Evolutionary conservation across 805 yeast genomes (phyloP).

Genomic region (Candida broadrunensis): DNA sequence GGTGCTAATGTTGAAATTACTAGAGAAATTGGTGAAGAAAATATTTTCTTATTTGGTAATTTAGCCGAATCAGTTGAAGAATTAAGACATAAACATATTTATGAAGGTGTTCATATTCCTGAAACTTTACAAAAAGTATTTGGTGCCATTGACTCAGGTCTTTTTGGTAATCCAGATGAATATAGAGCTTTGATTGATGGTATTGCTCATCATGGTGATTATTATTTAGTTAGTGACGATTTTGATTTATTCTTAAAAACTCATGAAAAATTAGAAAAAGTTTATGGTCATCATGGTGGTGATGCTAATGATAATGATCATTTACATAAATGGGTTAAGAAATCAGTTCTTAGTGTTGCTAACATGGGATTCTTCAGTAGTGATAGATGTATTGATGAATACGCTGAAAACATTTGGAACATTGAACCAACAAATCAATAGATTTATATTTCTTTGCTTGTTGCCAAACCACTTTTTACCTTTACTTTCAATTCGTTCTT

Average conservation of each 20-base stretch:
- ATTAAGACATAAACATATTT: constrained; percentile 70
- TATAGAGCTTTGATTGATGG: constrained; percentile 68
- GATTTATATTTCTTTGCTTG: too few species aligned
- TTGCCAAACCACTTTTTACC: too few species aligned
- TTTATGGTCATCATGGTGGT: constrained; percentile 49
- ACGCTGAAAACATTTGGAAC: constrained; percentile 91
- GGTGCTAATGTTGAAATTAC: constrained; percentile 97
- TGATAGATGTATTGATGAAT: constrained; percentile 88
- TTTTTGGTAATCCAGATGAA: constrained; percentile 69
- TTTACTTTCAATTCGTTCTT: too few species aligned
- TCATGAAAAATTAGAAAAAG: constrained; percentile 71
- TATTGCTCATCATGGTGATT: constrained; percentile 72
- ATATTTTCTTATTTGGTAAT: constrained; percentile 88
- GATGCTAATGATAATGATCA: constrained; percentile 47
- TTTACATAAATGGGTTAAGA: constrained; percentile 68
- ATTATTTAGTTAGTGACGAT: constrained; percentile 85
- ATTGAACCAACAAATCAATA: constrained; percentile 61
- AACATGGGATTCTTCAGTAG: constrained; percentile 91
- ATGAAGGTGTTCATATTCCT: constrained; percentile 58
- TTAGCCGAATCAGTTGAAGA: constrained; percentile 88
- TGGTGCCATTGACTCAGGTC: constrained; percentile 60
- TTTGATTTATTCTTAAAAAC: constrained; percentile 84
- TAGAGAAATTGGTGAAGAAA: constrained; percentile 89
- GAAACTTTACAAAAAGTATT: constrained; percentile 62
- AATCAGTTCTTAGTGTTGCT: constrained; percentile 76